Evolutionary conservation across 2,329 filamentous ascomycete genomes (phyloP), one percentile per base, ranked within the genome.

Genomic region (Ophiosphaerella korrae): DNA sequence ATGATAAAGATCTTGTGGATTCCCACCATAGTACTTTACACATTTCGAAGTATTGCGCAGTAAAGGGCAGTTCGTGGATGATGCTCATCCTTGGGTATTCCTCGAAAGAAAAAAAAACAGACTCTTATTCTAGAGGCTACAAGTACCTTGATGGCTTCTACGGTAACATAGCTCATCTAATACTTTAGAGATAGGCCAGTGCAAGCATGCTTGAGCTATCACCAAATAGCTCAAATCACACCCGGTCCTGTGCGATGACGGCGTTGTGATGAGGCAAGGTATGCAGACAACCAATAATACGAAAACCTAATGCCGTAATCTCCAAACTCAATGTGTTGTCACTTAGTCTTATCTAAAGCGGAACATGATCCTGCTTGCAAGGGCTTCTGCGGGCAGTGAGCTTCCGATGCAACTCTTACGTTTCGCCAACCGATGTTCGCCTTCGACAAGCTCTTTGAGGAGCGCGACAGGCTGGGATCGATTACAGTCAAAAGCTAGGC

Each of bases 241-340:
- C 67, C 65, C 68, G 64, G 55, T 63, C 63, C 57, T 67, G 58
- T 50, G 46, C 48, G 53, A 67, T 66, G 63, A 66, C 59, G 57
- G 58, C 26, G 23, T 36, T 48, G 43, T 13, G 37, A 42, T 43
- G 21, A 18, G 36, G 35, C 16, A 47, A 49, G 39, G 8, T 39
- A 14, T n/a, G 14, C 24, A 41, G 48, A 49, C 53, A 52, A 42
- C 68, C 64, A 72, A 68, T 72, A 38, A 50, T 35, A 26, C 24
- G 16, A 16, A 16, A 37, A 37, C 46, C 39, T 23, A 33, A 58
- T 67, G 58, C 53, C 58, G 65, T 67, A 63, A 66, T 36, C 38
- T 47, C 16, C 16, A 59, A 48, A 63, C 51, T 63, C 58, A 65
- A 37, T 42, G 23, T 42, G 21, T 52, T 42, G 47, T 56, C 38